Evolutionary conservation across 108 stramenopile genomes (phyloP).

Genomic region (Fistulifera pelliculosa): DNA sequence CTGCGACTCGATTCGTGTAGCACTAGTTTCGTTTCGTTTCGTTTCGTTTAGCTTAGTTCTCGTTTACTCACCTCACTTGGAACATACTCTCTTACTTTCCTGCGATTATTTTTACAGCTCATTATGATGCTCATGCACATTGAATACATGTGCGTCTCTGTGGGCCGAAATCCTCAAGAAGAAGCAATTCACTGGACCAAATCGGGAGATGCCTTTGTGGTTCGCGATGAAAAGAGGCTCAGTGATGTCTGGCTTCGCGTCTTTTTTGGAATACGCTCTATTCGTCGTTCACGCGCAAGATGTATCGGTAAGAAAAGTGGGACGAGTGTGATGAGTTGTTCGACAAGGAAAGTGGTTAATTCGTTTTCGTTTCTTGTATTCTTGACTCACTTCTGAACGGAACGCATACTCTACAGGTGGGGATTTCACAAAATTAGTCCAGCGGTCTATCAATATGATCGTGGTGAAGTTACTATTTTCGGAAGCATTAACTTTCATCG

Average conservation of each 20-base stretch:
- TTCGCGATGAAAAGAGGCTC: neutral
- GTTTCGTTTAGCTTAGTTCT: neutral
- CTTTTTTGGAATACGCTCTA: constrained; percentile 79
- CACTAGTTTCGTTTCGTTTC: too few species aligned
- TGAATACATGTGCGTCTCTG: neutral
- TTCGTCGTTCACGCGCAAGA: constrained; percentile 70
- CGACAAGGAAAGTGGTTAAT: too few species aligned
- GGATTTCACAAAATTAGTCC: too few species aligned
- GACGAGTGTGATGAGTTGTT: too few species aligned
- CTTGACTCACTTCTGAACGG: too few species aligned
- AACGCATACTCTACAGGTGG: too few species aligned
- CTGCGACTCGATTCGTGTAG: too few species aligned
- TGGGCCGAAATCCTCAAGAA: neutral
- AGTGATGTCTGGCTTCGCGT: constrained; percentile 27
- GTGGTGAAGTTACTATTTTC: neutral
- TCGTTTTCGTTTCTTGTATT: too few species aligned
- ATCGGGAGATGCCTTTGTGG: neutral
- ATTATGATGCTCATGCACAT: constrained; percentile 4
- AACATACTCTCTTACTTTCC: too few species aligned
- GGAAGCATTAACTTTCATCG: constrained; percentile 1
- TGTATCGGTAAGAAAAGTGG: constrained; percentile 69
- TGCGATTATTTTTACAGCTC: neutral
- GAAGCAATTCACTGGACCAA: neutral
- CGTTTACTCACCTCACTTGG: neutral
- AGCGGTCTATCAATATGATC: too few species aligned